Evolutionary conservation across 1,284 basidiomycete species (phyloP).

Genomic region (Apiotrichum akiyoshidainum): DNA sequence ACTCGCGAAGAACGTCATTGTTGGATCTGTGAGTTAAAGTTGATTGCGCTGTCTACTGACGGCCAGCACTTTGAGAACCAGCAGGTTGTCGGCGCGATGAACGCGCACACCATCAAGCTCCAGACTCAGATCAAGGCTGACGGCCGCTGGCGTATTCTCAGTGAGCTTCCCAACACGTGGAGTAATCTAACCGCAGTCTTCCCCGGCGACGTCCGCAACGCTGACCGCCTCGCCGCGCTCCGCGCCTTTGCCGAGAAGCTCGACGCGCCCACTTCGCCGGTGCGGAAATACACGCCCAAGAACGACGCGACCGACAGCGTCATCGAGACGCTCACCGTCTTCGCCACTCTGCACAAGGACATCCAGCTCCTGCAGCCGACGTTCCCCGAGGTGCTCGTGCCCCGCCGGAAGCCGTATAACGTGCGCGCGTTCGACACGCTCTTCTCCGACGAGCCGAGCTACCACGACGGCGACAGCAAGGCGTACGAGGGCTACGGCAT

Average conservation of each 20-base stretch:
- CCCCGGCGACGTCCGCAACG: conserved; percentile 57
- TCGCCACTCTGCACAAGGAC: conserved; percentile 18
- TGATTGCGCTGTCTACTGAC: too few relatives aligned
- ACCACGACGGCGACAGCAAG: conserved; percentile 44
- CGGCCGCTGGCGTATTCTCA: conserved; percentile 66
- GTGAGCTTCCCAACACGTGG: background rate
- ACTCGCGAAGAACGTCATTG: conserved; percentile 45
- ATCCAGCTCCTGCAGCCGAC: conserved; percentile 13
- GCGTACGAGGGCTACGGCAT: conserved; percentile 48
- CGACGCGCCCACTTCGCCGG: conserved; percentile 19
- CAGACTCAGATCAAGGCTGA: conserved; percentile 68
- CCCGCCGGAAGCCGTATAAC: conserved; percentile 19
- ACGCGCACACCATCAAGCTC: conserved; percentile 62
- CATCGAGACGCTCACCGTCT: conserved; percentile 26
- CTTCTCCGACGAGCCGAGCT: conserved; percentile 38
- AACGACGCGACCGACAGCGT: conserved; percentile 33
- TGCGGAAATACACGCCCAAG: conserved; percentile 43
- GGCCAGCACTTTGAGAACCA: conserved; percentile 45
- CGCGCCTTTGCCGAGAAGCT: conserved; percentile 55
- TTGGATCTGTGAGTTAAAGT: conserved; percentile 52
- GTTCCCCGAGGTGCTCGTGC: conserved; percentile 20
- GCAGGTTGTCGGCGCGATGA: conserved; percentile 61
- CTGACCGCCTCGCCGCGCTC: conserved; percentile 52
- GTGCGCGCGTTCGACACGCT: conserved; percentile 24
- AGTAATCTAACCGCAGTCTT: conserved; percentile 55